A percentile compares a stretch with the other conserved stretches of the same genome.
Conservation (phyloP, 257 asterid species). For the Solanum etuberosum region DNA sequence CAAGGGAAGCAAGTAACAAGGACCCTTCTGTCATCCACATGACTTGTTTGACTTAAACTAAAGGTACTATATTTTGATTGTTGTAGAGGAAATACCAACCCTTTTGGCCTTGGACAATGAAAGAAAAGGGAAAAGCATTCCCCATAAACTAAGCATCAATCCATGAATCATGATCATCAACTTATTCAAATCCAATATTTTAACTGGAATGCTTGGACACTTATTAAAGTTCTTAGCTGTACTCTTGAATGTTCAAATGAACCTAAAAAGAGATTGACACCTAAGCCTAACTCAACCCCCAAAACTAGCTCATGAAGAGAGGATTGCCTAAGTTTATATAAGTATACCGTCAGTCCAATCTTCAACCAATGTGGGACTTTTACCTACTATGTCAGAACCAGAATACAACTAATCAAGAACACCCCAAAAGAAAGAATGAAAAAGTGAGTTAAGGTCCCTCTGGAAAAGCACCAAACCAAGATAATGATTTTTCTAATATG, state of each 20-base stretch:
- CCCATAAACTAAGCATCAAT: not conserved
- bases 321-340: no score
- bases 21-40: constrained; percentile 6
- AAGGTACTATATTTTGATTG: not conserved
- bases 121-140: not conserved
- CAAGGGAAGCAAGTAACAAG: not conserved
- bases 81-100: not conserved
- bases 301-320: not conserved
- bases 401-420: not conserved
- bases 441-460: not conserved
- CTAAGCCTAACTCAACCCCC: no score
- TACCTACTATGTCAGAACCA: no score
- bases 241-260: not conserved
- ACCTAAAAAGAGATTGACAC: not conserved
- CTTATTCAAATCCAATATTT: not conserved
- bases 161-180: not conserved
- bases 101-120: not conserved
- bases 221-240: not conserved
- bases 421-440: not conserved
- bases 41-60: not conserved
- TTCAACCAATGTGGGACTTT: no score
- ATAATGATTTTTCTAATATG: not conserved
- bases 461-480: not conserved
- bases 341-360: no score
- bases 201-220: not conserved